Percentiles rank a stretch among this genome's conserved stretches.
These are phyloP conservation scores for Paraphoma chrysanthemicola DNA, from an alignment of 2,329 filamentous ascomycete genomes.

Conservation along the genomic window DNA sequence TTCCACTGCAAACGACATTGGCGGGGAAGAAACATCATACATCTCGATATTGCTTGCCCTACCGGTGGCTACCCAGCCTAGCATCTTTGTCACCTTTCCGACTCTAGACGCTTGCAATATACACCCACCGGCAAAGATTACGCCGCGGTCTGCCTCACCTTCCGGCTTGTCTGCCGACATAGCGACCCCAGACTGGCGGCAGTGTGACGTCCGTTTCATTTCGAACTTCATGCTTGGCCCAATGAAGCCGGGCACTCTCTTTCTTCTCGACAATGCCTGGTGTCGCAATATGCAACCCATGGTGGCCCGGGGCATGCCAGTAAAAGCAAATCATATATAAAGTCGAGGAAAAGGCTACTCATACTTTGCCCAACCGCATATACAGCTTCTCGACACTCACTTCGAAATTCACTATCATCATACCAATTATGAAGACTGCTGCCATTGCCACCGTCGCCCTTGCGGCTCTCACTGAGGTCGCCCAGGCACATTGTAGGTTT, in stretches of 20 bases:
- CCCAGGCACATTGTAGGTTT: conserved; percentile 45
- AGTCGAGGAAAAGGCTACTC: conserved; percentile 3
- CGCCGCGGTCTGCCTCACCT: conserved; percentile 22
- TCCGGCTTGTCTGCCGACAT: conserved; percentile 28
- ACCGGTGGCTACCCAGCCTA: conserved; percentile 14
- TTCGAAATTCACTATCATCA: neutral
- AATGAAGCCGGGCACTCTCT: conserved; percentile 26
- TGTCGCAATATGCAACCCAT: conserved; percentile 30
- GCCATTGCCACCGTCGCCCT: conserved; percentile 38
- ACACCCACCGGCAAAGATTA: conserved; percentile 27
- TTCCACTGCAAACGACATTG: conserved; percentile 15
- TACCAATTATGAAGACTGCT: conserved; percentile 43
- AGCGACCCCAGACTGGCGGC: conserved; percentile 11
- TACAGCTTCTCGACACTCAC: conserved; percentile 5
- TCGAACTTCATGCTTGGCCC: conserved; percentile 26
- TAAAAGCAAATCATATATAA: conserved; percentile 29
- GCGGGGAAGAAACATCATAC: conserved; percentile 16
- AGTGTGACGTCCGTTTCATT: conserved; percentile 33
- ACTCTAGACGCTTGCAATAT: conserved; percentile 22
- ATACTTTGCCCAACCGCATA: conserved; percentile 13
- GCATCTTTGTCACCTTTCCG: conserved; percentile 27
- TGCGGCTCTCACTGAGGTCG: conserved; percentile 43
- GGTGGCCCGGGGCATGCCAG: conserved; percentile 4
- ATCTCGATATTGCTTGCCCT: conserved; percentile 34
- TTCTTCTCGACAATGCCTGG: conserved; percentile 21